Conservation (phyloP, 164 flowering plant species). For the Macadamia tetraphylla region DNA sequence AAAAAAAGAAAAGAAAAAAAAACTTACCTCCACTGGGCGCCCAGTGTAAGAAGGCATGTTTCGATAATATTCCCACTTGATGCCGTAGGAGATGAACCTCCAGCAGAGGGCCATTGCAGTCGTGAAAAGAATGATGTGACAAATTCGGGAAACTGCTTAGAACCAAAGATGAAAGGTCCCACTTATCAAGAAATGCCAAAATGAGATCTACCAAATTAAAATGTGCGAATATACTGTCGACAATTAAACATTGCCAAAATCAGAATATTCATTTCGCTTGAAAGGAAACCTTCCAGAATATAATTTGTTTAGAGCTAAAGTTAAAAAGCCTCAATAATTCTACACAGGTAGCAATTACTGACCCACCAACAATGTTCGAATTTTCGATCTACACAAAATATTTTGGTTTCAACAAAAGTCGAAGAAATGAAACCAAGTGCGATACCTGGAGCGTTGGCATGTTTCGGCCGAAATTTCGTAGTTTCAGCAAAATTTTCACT, state of each 20-base stretch:
- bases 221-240: neutral
- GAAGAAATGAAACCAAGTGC: no score
- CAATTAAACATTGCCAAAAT: neutral
- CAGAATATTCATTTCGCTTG: neutral
- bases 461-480: no score
- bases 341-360: no score
- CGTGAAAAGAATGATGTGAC: slow-evolving; percentile 66
- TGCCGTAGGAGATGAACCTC: slow-evolving; percentile 43
- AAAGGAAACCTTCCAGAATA: no score
- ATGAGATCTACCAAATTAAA: neutral
- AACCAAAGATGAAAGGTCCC: neutral
- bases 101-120: slow-evolving; percentile 49
- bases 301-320: no score
- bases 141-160: slow-evolving; percentile 64
- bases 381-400: no score
- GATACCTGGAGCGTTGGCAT: no score
- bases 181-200: neutral
- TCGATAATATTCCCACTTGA: slow-evolving; percentile 43
- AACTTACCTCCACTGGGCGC: slow-evolving; percentile 65
- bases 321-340: no score
- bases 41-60: slow-evolving; percentile 37
- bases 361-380: no score
- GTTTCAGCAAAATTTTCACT: no score
- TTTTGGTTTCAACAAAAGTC: no score
- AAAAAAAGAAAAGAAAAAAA: no score